Evolutionary conservation across 306 rosid genomes (phyloP).

Genomic region (Mimosa bimucronata): DNA sequence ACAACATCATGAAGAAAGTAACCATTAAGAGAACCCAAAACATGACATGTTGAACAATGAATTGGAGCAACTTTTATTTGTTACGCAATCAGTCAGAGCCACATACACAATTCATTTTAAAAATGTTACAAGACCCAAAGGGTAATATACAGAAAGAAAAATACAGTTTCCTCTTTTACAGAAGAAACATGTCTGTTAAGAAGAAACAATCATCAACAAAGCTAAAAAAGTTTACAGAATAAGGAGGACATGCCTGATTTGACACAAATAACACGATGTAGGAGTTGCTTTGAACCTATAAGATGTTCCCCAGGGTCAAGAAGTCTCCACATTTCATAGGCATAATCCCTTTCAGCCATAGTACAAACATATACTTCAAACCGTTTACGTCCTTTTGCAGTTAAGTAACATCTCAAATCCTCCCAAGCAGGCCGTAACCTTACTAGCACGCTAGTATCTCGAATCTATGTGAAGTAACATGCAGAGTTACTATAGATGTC

Average conservation of each 20-base stretch:
- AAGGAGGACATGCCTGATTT: constrained; percentile 54
- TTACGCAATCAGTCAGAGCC: constrained; percentile 27
- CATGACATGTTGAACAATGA: not conserved
- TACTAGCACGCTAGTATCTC: constrained; percentile 83
- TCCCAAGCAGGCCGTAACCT: constrained; percentile 87
- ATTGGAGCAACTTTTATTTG: not conserved
- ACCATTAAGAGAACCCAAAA: constrained; percentile 14
- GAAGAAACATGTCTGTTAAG: constrained; percentile 17
- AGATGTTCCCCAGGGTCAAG: constrained; percentile 77
- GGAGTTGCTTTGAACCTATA: constrained; percentile 59
- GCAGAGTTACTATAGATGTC: not conserved
- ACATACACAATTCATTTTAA: not conserved
- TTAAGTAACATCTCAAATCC: constrained; percentile 74
- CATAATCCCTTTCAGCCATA: constrained; percentile 87
- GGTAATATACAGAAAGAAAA: not conserved
- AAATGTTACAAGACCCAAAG: not conserved
- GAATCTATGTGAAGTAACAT: constrained; percentile 51
- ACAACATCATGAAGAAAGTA: constrained; percentile 30
- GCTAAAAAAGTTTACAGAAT: constrained; percentile 10
- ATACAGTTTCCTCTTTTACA: constrained; percentile 3
- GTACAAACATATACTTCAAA: constrained; percentile 86
- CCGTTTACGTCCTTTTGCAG: constrained; percentile 80
- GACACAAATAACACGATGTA: constrained; percentile 74
- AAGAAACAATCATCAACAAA: constrained; percentile 15
- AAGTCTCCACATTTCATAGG: constrained; percentile 86